A percentile compares a stretch with the other conserved stretches of the same genome.
These are phyloP conservation scores for Serendipita vermifera DNA, from an alignment of 768 basidiomycete species.

Conservation along the genomic window DNA sequence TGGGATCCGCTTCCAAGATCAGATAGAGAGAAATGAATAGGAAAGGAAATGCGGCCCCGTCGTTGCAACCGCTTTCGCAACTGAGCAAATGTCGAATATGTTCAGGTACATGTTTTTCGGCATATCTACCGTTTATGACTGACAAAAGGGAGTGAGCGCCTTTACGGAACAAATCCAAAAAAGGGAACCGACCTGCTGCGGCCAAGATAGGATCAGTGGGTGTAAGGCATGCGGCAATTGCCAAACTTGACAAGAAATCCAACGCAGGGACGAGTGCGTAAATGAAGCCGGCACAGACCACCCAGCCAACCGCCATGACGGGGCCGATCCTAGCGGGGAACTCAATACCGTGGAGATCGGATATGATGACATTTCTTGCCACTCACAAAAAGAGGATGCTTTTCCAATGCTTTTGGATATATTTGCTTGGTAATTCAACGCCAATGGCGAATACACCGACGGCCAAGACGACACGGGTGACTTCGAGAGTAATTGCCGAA, in stretches of 20 bases:
- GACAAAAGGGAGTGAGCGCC: conserved; percentile 10
- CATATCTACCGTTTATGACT: conserved; percentile 35
- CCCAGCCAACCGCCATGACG: conserved; percentile 47
- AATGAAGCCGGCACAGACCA: conserved; percentile 93
- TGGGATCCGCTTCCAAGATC: conserved; percentile 46
- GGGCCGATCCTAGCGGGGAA: not conserved
- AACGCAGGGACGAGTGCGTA: conserved; percentile 83
- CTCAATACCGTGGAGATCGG: conserved; percentile 10
- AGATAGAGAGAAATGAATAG: conserved; percentile 83
- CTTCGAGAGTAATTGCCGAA: conserved; percentile 78
- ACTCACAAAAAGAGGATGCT: conserved; percentile 73
- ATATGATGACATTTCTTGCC: conserved; percentile 26
- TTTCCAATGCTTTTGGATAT: conserved; percentile 87
- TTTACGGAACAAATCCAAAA: not conserved
- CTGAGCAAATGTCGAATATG: conserved; percentile 71
- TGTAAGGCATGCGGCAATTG: conserved; percentile 83
- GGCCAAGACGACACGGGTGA: conserved; percentile 85
- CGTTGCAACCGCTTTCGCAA: conserved; percentile 89
- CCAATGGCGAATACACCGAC: conserved; percentile 97
- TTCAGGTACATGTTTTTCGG: conserved; percentile 90
- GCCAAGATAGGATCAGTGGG: conserved; percentile 93
- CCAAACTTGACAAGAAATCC: conserved; percentile 77
- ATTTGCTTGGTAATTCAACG: conserved; percentile 92
- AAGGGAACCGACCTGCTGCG: conserved; percentile 73
- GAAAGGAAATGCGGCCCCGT: conserved; percentile 94